Conservation (phyloP, 441 rosid genomes). For the Adansonia grandidieri region DNA sequence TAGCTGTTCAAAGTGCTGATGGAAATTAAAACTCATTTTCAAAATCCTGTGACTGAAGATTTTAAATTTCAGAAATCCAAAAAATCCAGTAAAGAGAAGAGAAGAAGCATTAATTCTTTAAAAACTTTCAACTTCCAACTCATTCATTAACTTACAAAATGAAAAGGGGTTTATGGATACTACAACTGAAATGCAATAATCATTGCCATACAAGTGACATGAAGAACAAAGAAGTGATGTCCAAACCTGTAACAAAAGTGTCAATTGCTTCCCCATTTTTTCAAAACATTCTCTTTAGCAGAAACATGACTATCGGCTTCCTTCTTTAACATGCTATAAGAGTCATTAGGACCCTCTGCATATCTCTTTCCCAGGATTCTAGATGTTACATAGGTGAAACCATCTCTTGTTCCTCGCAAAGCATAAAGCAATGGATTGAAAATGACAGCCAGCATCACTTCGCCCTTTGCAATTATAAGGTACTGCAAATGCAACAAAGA, state of each 20-base stretch:
- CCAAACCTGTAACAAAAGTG: conserved; percentile 24
- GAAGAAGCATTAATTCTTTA: too few species aligned
- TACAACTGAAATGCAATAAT: conserved; percentile 20
- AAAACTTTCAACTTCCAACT: not conserved
- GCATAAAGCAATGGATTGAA: conserved; percentile 71
- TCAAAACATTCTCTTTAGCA: conserved; percentile 75
- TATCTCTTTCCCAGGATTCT: conserved; percentile 45
- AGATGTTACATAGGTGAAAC: conserved; percentile 53
- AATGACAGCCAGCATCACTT: conserved; percentile 64
- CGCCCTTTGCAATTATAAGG: conserved; percentile 74
- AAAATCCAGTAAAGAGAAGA: not conserved
- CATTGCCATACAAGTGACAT: not conserved
- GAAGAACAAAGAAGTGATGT: conserved; percentile 14
- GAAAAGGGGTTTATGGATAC: not conserved
- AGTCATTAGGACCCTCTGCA: conserved; percentile 30
- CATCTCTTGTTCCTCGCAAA: conserved; percentile 67
- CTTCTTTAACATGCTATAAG: conserved; percentile 37
- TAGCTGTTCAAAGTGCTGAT: not conserved
- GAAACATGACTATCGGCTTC: conserved; percentile 45
- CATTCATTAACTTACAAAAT: conserved; percentile 23
- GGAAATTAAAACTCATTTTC: not conserved
- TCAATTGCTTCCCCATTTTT: conserved; percentile 85
- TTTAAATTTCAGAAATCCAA: not conserved
- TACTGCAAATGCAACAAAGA: conserved; percentile 49
- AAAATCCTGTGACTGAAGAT: not conserved